A percentile compares a stretch with the other conserved stretches of the same genome.
Evolutionary conservation across 306 rosid species (phyloP).

Genomic region (Lathyrus oleraceus): DNA sequence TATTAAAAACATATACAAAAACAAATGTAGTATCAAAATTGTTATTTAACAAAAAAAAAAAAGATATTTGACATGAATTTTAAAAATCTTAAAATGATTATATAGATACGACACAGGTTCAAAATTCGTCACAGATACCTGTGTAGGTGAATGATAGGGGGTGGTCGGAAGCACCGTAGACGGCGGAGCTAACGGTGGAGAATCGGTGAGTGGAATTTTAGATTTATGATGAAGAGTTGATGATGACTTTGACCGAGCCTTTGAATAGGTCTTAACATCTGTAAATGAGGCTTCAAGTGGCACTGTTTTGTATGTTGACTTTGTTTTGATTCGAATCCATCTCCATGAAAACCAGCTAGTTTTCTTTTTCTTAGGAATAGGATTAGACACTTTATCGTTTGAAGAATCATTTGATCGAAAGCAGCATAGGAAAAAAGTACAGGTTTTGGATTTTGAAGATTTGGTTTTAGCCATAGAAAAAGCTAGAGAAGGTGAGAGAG

Average conservation of each 20-base stretch:
- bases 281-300: slow-evolving; percentile 50
- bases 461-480: slow-evolving; percentile 59
- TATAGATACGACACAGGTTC: too few species aligned
- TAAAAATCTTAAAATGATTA: background rate
- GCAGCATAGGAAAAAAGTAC: slow-evolving; percentile 44
- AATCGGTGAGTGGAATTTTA: slow-evolving; percentile 9
- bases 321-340: slow-evolving; percentile 30
- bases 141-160: slow-evolving; percentile 38
- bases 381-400: background rate
- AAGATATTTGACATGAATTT: too few species aligned
- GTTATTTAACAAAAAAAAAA: background rate
- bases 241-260: slow-evolving; percentile 43
- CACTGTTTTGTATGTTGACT: slow-evolving; percentile 51
- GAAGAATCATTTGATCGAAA: slow-evolving; percentile 37
- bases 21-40: background rate
- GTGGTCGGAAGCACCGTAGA: slow-evolving; percentile 22
- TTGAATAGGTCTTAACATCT: slow-evolving; percentile 23
- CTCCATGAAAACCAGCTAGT: slow-evolving; percentile 42
- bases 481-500: slow-evolving; percentile 10
- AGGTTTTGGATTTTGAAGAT: slow-evolving; percentile 30
- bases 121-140: too few species aligned
- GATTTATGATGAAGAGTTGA: slow-evolving; percentile 27
- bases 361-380: background rate
- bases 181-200: slow-evolving; percentile 16
- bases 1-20: background rate